Evolutionary conservation across 129 eudicot genomes (phyloP).

Genomic region (Daucus carota): DH1_v3.0 NC_030382.2:13129501-13130000

Average conservation of each 20-base stretch:
- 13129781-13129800: constrained; percentile 42
- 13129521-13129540: constrained; percentile 70
- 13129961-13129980: background rate
- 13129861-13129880: constrained; percentile 38
- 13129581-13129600: constrained; percentile 43
- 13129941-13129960: constrained; percentile 9
- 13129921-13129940: constrained; percentile 50
- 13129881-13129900: constrained; percentile 44
- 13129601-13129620: constrained; percentile 70
- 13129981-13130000: background rate
- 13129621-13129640: constrained; percentile 85
- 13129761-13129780: constrained; percentile 60
- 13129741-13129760: constrained; percentile 46
- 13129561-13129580: constrained; percentile 53
- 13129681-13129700: constrained; percentile 70
- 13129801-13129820: constrained; percentile 27
- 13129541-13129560: constrained; percentile 72
- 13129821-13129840: constrained; percentile 74
- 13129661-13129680: constrained; percentile 93
- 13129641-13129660: constrained; percentile 76
- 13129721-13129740: constrained; percentile 59
- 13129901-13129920: constrained; percentile 40
- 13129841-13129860: constrained; percentile 79
- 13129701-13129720: constrained; percentile 41
- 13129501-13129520: constrained; percentile 36